Conservation (phyloP, 129 eudicot species). For the Centrapalus pauciflorus region DNA sequence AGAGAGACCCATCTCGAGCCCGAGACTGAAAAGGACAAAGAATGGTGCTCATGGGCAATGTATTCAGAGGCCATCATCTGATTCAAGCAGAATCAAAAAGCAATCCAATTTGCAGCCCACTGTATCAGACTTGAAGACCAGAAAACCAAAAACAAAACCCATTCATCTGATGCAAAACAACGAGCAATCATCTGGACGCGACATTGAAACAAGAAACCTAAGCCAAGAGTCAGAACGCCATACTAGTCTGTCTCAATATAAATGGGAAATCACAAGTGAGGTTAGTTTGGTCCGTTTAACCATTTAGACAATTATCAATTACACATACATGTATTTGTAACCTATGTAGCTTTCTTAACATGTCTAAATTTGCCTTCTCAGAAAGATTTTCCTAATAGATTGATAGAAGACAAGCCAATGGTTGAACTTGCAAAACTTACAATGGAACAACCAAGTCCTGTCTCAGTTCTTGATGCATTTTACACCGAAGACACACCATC, state of each 20-base stretch:
- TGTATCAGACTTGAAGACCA: constrained; percentile 28
- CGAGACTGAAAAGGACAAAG: constrained; percentile 34
- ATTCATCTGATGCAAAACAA: constrained; percentile 22
- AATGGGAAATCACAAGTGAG: constrained; percentile 25
- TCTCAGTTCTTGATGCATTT: constrained; percentile 84
- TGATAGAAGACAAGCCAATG: constrained; percentile 35
- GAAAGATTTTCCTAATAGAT: constrained; percentile 33
- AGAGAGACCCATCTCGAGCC: constrained; percentile 35
- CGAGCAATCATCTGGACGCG: constrained; percentile 33
- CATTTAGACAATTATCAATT: neutral
- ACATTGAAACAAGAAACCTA: constrained; percentile 31
- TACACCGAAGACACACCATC: constrained; percentile 72
- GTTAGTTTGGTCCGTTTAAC: neutral
- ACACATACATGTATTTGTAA: neutral
- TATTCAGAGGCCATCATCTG: constrained; percentile 24
- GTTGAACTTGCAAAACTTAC: constrained; percentile 38
- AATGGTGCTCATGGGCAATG: constrained; percentile 31
- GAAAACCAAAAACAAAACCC: constrained; percentile 25
- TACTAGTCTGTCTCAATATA: no score
- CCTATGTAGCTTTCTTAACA: neutral
- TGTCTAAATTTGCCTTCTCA: constrained; percentile 18
- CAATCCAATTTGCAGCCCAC: constrained; percentile 24
- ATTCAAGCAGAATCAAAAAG: constrained; percentile 21
- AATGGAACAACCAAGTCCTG: constrained; percentile 84
- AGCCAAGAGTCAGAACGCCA: no score